A percentile compares a stretch with the other conserved stretches of the same genome.
Conservation (phyloP, 108 stramenopile genomes). For the Chaetoceros tenuissimus region DNA sequence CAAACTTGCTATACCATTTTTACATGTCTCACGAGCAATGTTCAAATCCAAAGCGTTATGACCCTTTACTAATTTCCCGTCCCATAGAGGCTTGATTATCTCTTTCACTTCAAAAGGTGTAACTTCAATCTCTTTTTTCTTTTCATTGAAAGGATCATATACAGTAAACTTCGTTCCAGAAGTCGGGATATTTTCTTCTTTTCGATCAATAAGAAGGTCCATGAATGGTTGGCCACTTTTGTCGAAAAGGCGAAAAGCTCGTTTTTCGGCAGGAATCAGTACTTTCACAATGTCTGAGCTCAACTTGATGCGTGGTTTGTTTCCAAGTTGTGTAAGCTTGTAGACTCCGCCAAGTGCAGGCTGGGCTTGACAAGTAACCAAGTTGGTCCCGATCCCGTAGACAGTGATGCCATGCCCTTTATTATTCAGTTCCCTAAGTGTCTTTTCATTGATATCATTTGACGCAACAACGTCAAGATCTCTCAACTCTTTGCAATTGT, state of each 20-base stretch:
- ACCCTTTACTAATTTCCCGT: slow-evolving; percentile 12
- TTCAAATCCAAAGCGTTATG: slow-evolving; percentile 35
- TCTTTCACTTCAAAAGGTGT: slow-evolving; percentile 63
- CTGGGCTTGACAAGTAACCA: slow-evolving; percentile 99
- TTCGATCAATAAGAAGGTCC: slow-evolving; percentile 66
- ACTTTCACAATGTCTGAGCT: slow-evolving; percentile 85
- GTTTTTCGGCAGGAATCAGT: slow-evolving; percentile 75
- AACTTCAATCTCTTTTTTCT: slow-evolving; percentile 72
- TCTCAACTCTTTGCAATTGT: slow-evolving; percentile 40
- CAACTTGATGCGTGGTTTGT: slow-evolving; percentile 89
- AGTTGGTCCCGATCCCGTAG: slow-evolving; percentile 96
- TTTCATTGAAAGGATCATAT: slow-evolving; percentile 88
- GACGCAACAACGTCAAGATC: slow-evolving; percentile 84
- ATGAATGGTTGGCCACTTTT: slow-evolving; percentile 61
- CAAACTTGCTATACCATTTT: slow-evolving; percentile 3
- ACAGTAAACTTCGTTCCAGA: slow-evolving; percentile 63
- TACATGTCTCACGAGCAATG: slow-evolving; percentile 31
- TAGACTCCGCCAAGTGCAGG: slow-evolving; percentile 99
- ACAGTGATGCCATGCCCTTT: slow-evolving; percentile 89
- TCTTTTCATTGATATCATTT: slow-evolving; percentile 97
- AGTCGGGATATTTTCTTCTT: slow-evolving; percentile 46
- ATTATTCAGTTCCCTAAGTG: slow-evolving; percentile 54
- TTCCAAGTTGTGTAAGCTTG: slow-evolving; percentile 86
- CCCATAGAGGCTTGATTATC: slow-evolving; percentile 33
- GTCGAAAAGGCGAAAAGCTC: slow-evolving; percentile 85